phyloP scores from a whole-genome alignment of 192 early-diverging fungal genomes.

The Coemansia aciculifera region DNA sequence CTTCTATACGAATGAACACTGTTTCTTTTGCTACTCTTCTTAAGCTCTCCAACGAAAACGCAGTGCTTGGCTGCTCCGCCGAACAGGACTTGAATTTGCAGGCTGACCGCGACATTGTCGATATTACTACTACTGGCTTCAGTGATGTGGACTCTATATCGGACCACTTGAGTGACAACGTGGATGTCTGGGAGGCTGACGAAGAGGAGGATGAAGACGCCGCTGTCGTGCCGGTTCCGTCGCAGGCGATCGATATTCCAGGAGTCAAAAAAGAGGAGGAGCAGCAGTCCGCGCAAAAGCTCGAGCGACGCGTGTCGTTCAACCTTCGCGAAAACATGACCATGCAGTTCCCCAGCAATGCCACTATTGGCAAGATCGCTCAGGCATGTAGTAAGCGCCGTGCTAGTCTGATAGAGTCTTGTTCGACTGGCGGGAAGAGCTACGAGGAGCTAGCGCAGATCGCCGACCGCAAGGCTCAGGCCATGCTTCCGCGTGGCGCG shows the following conservation, averaged over 20 bases:
- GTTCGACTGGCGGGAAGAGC: slow-evolving; percentile 8
- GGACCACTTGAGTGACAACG: neutral
- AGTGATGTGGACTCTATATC: neutral
- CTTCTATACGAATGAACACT: slow-evolving; percentile 53
- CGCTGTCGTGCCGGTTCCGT: neutral
- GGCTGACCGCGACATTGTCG: neutral
- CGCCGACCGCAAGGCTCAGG: slow-evolving; percentile 34
- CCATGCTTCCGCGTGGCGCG: slow-evolving; percentile 49
- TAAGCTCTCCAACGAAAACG: neutral
- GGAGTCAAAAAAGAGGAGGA: neutral
- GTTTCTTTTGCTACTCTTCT: slow-evolving; percentile 35
- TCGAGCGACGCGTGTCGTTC: slow-evolving; percentile 51
- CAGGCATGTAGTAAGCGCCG: slow-evolving; percentile 31
- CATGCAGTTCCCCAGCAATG: slow-evolving; percentile 50
- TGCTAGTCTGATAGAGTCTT: slow-evolving; percentile 12
- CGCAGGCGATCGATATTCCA: slow-evolving; percentile 26
- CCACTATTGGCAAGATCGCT: slow-evolving; percentile 43
- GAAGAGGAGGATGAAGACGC: neutral
- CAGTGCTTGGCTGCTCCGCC: neutral
- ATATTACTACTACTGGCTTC: slow-evolving; percentile 7
- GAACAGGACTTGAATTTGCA: slow-evolving; percentile 5
- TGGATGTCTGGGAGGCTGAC: neutral
- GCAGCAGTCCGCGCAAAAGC: slow-evolving; percentile 5
- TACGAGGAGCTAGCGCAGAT: slow-evolving; percentile 23
- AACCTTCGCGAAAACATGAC: slow-evolving; percentile 48